These are phyloP conservation scores for Moesziomyces antarcticus DNA, from an alignment of 1,284 basidiomycete genomes.

Conservation along the genomic window DNA sequence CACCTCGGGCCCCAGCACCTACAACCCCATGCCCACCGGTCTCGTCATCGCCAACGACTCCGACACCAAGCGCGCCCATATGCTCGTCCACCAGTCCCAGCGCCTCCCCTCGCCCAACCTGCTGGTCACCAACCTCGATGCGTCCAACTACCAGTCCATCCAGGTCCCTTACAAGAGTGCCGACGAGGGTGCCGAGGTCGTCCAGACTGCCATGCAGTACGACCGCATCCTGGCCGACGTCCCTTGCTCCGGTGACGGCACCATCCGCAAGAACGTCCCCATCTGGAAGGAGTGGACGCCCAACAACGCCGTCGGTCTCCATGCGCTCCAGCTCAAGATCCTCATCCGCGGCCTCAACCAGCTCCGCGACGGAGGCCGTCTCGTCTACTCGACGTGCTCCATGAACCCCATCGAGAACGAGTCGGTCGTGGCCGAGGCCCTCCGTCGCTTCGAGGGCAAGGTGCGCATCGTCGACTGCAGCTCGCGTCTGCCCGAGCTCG, in stretches of 20 bases:
- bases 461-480: slow-evolving; percentile 87
- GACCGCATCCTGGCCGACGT: slow-evolving; percentile 97
- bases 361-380: slow-evolving; percentile 84
- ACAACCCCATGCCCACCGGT: slow-evolving; percentile 71
- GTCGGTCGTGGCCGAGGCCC: slow-evolving; percentile 85
- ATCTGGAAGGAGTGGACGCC: slow-evolving; percentile 95
- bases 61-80: slow-evolving; percentile 92
- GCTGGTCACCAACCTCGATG: slow-evolving; percentile 96
- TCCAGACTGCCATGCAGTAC: slow-evolving; percentile 76
- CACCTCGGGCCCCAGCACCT: slow-evolving; percentile 55
- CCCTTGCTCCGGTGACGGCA: slow-evolving; percentile 97
- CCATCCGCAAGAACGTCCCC: slow-evolving; percentile 90
- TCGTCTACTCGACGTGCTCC: slow-evolving; percentile 98
- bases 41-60: slow-evolving; percentile 89
- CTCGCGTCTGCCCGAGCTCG: slow-evolving; percentile 76
- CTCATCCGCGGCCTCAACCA: slow-evolving; percentile 90
- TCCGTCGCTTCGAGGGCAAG: slow-evolving; percentile 70
- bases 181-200: slow-evolving; percentile 31
- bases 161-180: slow-evolving; percentile 57
- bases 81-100: slow-evolving; percentile 97
- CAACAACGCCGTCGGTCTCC: slow-evolving; percentile 89
- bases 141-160: slow-evolving; percentile 78
- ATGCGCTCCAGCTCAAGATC: slow-evolving; percentile 92
- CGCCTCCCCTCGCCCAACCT: slow-evolving; percentile 90
- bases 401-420: slow-evolving; percentile 98